A percentile compares a stretch with the other conserved stretches of the same genome.
phyloP scores from a whole-genome alignment of 2,329 filamentous ascomycete species.

The Colletotrichum aenigma region DNA sequence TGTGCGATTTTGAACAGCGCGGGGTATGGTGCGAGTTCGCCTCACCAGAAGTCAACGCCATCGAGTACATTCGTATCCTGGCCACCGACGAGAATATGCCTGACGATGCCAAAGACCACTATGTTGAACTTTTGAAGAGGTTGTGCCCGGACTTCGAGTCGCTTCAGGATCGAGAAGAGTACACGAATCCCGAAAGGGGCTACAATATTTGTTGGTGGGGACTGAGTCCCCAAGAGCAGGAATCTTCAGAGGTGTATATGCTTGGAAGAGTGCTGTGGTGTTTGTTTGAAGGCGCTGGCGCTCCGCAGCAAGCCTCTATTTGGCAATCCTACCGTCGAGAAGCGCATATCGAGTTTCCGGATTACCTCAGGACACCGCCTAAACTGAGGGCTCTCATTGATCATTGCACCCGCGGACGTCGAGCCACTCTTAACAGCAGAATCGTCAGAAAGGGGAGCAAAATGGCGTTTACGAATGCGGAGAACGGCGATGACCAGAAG shows the following conservation, averaged over 20 bases:
- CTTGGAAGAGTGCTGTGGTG: constrained; percentile 66
- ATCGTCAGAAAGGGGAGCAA: constrained; percentile 50
- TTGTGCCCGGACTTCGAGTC: constrained; percentile 53
- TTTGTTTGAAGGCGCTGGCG: constrained; percentile 64
- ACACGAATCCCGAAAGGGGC: constrained; percentile 50
- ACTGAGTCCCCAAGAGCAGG: constrained; percentile 55
- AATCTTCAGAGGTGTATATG: constrained; percentile 66
- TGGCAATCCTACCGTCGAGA: constrained; percentile 66
- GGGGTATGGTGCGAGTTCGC: constrained; percentile 68
- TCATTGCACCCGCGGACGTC: constrained; percentile 54
- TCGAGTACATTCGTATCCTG: constrained; percentile 62
- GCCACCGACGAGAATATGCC: constrained; percentile 53
- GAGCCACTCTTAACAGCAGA: constrained; percentile 45
- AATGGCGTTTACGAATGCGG: constrained; percentile 45
- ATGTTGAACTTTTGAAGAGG: constrained; percentile 41
- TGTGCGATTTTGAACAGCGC: constrained; percentile 68
- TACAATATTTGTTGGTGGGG: constrained; percentile 64
- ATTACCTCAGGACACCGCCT: constrained; percentile 50
- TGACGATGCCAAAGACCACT: constrained; percentile 41
- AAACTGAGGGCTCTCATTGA: constrained; percentile 53
- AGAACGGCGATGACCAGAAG: constrained; percentile 35
- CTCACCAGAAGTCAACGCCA: constrained; percentile 62
- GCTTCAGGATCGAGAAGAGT: constrained; percentile 45
- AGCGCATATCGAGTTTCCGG: constrained; percentile 60
- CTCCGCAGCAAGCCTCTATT: constrained; percentile 59